Evolutionary conservation across 2,329 filamentous ascomycete genomes (phyloP).

Genomic region (Aspergillus spinulosporus): DNA sequence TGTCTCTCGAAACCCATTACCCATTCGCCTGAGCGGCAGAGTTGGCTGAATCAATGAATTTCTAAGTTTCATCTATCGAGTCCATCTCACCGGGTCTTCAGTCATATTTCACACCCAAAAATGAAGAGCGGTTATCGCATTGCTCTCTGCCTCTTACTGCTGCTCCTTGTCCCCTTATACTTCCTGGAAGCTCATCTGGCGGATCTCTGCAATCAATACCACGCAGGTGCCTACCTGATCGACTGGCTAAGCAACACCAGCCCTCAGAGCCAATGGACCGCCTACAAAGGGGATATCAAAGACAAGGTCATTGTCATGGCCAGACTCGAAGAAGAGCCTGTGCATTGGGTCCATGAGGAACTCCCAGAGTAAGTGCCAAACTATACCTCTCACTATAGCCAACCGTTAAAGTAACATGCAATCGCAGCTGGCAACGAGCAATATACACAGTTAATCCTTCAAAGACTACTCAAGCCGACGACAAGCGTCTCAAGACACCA

Average conservation of each 20-base stretch:
- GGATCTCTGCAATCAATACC: constrained; percentile 40
- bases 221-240: constrained; percentile 37
- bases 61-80: background rate
- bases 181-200: constrained; percentile 34
- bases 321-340: constrained; percentile 45
- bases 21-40: background rate
- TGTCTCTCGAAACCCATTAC: background rate
- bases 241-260: constrained; percentile 30
- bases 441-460: constrained; percentile 48
- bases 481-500: constrained; percentile 32
- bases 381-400: background rate
- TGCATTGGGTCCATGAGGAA: constrained; percentile 47
- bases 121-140: constrained; percentile 35
- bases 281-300: constrained; percentile 17
- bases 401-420: background rate
- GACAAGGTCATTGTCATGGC: constrained; percentile 50
- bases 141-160: constrained; percentile 24
- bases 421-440: constrained; percentile 46
- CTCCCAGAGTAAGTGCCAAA: constrained; percentile 45
- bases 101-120: constrained; percentile 12
- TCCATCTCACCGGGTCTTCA: background rate
- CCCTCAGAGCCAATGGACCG: background rate
- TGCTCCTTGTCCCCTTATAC: constrained; percentile 32
- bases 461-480: constrained; percentile 23
- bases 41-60: no score